phyloP scores from a whole-genome alignment of 139 green algal species.

The Choricystis sp. region DNA sequence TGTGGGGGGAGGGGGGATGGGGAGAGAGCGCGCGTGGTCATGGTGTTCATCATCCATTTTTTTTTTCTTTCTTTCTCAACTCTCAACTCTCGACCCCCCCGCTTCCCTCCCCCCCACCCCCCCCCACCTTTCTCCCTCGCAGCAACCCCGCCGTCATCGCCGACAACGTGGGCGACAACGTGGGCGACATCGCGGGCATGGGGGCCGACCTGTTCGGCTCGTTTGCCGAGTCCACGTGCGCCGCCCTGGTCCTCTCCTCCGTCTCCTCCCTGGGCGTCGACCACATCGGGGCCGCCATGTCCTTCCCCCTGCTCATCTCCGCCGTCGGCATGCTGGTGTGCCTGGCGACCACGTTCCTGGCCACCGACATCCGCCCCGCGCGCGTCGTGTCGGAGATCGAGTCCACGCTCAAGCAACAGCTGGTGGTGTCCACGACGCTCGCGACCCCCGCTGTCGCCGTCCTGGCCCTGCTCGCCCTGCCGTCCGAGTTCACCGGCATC shows the following conservation, averaged over 20 bases:
- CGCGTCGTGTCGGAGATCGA: slow-evolving; percentile 60
- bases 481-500: slow-evolving; percentile 38
- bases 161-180: slow-evolving; percentile 98
- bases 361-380: slow-evolving; percentile 73
- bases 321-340: slow-evolving; percentile 77
- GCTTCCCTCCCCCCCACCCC: neutral
- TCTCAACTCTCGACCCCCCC: neutral
- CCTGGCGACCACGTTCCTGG: slow-evolving; percentile 73
- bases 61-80: too few species aligned
- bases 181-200: slow-evolving; percentile 98
- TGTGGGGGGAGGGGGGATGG: slow-evolving; percentile 60
- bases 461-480: slow-evolving; percentile 30
- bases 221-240: slow-evolving; percentile 92
- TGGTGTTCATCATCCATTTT: too few species aligned
- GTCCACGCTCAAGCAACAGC: slow-evolving; percentile 83
- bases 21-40: too few species aligned
- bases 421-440: slow-evolving; percentile 71
- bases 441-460: slow-evolving; percentile 62
- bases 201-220: slow-evolving; percentile 94
- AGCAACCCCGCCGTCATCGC: slow-evolving; percentile 20
- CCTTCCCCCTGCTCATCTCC: slow-evolving; percentile 64
- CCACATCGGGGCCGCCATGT: slow-evolving; percentile 60
- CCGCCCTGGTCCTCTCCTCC: slow-evolving; percentile 77
- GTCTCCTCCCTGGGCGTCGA: slow-evolving; percentile 44
- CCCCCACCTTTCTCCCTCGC: too few species aligned